A percentile compares a stretch with the other conserved stretches of the same genome.
Conservation (phyloP, 2,329 filamentous ascomycete species). For the Monilinia fructicola region DNA sequence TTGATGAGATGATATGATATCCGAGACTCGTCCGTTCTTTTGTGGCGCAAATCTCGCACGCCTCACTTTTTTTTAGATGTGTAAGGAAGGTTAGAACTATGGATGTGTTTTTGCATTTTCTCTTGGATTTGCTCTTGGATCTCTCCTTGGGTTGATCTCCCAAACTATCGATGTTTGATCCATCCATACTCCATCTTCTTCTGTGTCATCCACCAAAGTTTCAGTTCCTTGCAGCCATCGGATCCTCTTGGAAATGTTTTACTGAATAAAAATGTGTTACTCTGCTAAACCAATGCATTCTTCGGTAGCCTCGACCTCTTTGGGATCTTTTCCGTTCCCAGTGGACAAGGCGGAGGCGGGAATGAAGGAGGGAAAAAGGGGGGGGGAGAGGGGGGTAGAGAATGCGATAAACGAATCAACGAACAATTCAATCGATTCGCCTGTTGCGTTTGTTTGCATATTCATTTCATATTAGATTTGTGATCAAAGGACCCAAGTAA, state of each 20-base stretch:
- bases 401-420: constrained; percentile 9
- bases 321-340: background rate
- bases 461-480: constrained; percentile 9
- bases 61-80: constrained; percentile 16
- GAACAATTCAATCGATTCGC: background rate
- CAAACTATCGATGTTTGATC: constrained; percentile 23
- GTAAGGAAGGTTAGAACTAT: too few species aligned
- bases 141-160: constrained; percentile 9
- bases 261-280: background rate
- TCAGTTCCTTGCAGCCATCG: constrained; percentile 2
- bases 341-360: constrained; percentile 1
- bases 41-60: constrained; percentile 15
- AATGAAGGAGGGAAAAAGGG: background rate
- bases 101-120: too few species aligned
- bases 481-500: constrained; percentile 6
- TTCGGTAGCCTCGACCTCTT: constrained; percentile 12
- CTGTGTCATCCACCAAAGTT: constrained; percentile 7
- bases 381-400: too few species aligned
- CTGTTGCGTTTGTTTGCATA: constrained; percentile 17
- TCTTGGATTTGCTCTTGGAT: background rate
- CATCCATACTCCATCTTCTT: constrained; percentile 9
- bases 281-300: constrained; percentile 7
- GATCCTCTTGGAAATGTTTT: background rate
- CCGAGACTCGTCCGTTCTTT: constrained; percentile 5
- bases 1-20: background rate